Percentiles rank a stretch among this genome's conserved stretches.
Evolutionary conservation across 805 yeast species (phyloP).

Genomic region (Suhomyces sp.): DNA sequence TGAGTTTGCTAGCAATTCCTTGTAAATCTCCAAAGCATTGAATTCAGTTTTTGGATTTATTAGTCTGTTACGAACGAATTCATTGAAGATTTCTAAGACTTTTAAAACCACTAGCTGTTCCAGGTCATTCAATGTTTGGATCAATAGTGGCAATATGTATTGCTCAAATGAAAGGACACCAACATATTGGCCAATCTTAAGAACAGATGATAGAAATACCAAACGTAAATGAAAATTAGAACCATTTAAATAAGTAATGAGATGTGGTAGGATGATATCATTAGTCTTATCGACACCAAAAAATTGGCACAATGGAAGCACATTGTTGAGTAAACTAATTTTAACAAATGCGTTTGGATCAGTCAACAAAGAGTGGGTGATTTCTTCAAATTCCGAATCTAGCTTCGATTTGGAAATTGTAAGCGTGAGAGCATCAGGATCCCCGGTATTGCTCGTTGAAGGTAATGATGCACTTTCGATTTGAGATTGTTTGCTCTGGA

Average conservation of each 20-base stretch:
- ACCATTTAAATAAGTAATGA: constrained; percentile 89
- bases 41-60: constrained; percentile 37
- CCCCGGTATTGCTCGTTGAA: constrained; percentile 9
- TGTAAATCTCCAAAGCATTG: constrained; percentile 38
- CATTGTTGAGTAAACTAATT: constrained; percentile 64
- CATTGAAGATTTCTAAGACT: constrained; percentile 50
- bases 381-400: constrained; percentile 58
- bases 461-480: neutral
- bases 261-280: constrained; percentile 84
- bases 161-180: constrained; percentile 85
- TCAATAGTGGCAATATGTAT: constrained; percentile 78
- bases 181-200: constrained; percentile 73
- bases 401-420: constrained; percentile 42
- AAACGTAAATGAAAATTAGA: constrained; percentile 63
- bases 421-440: too few relatives aligned
- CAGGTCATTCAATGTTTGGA: constrained; percentile 80
- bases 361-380: constrained; percentile 65
- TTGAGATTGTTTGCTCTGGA: constrained; percentile 6
- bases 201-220: constrained; percentile 68
- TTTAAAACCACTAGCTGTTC: constrained; percentile 79
- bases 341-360: constrained; percentile 68
- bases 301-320: constrained; percentile 75
- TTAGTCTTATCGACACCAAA: constrained; percentile 87
- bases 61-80: constrained; percentile 29
- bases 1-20: constrained; percentile 32